Conservation (phyloP, 148 eudicot species). For the Pouteria glomerata region DNA sequence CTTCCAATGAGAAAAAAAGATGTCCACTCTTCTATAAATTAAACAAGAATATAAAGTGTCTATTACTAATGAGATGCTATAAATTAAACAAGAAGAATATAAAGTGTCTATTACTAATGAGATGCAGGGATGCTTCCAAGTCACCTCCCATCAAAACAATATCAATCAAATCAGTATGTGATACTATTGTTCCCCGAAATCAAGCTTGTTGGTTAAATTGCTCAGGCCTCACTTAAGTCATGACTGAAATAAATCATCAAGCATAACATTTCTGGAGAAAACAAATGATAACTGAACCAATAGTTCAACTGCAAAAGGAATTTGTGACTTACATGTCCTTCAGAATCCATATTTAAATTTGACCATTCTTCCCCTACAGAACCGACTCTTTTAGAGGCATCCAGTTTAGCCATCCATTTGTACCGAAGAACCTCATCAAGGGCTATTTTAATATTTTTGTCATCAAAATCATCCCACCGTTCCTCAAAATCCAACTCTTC, state of each 20-base stretch:
- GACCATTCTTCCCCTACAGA: constrained; percentile 36
- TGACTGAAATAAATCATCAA: background rate
- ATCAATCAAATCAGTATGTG: background rate
- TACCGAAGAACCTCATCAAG: constrained; percentile 63
- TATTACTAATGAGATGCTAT: background rate
- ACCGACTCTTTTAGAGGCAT: constrained; percentile 33
- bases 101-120: background rate
- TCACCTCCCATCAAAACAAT: background rate
- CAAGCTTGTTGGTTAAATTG: background rate
- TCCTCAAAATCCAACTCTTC: constrained; percentile 23
- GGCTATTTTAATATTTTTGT: constrained; percentile 40
- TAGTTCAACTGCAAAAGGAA: constrained; percentile 3
- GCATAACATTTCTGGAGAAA: background rate
- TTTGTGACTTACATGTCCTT: constrained; percentile 18
- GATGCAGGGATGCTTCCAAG: background rate
- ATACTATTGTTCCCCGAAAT: background rate
- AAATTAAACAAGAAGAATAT: background rate
- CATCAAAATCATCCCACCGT: constrained; percentile 75
- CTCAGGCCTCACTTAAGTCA: background rate
- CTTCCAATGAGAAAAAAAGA: too few species aligned
- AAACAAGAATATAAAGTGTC: background rate
- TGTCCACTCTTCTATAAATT: background rate
- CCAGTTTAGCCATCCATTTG: constrained; percentile 44
- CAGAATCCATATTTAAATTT: constrained; percentile 21
- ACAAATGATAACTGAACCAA: constrained; percentile 6